Evolutionary conservation across 257 asterid species (phyloP).

Genomic region (Misopates orontium): DNA sequence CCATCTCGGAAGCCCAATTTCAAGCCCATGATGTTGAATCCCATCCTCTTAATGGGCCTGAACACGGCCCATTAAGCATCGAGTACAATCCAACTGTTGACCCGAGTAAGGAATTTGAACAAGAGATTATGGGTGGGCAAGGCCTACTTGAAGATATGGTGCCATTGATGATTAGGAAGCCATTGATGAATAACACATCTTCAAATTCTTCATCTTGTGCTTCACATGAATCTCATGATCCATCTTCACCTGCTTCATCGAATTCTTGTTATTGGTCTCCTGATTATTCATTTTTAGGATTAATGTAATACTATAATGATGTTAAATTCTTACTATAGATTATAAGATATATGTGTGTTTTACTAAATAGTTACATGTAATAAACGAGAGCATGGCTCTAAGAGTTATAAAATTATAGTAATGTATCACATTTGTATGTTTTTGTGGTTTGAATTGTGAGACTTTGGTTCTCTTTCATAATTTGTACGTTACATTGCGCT

Average conservation of each 20-base stretch:
- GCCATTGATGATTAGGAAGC: slow-evolving; percentile 67
- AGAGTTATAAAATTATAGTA: not conserved
- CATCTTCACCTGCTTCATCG: slow-evolving; percentile 64
- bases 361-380: not conserved
- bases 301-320: not conserved
- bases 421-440: not conserved
- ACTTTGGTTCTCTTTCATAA: no score
- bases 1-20: slow-evolving; percentile 27
- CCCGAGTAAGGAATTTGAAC: slow-evolving; percentile 16
- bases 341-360: not conserved
- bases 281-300: slow-evolving; percentile 26
- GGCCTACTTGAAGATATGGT: slow-evolving; percentile 95
- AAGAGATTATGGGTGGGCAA: slow-evolving; percentile 30
- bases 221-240: slow-evolving; percentile 40
- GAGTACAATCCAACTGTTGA: slow-evolving; percentile 12
- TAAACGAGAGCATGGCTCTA: not conserved
- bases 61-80: not conserved
- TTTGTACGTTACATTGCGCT: no score
- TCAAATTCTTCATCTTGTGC: slow-evolving; percentile 50
- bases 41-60: slow-evolving; percentile 20
- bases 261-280: slow-evolving; percentile 59
- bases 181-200: slow-evolving; percentile 30
- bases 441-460: no score
- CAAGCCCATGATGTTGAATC: slow-evolving; percentile 3
- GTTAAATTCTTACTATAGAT: not conserved